Percentiles rank a stretch among this genome's conserved stretches.
phyloP scores from a whole-genome alignment of 2,329 filamentous ascomycete genomes.

The Cadophora sp. region DNA sequence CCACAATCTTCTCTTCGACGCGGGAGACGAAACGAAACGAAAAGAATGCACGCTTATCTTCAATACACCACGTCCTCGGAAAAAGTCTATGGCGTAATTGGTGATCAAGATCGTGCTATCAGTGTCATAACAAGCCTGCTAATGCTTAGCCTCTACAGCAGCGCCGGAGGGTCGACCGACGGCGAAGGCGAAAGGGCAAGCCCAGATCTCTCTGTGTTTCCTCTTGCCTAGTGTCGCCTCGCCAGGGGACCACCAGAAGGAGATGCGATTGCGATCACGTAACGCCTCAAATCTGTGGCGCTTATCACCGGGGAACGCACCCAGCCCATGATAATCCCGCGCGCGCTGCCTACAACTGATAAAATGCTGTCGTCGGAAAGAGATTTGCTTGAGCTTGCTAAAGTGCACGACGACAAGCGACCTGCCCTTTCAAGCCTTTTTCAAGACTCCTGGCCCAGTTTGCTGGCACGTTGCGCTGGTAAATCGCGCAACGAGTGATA shows the following conservation, averaged over 20 bases:
- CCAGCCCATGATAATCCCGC: conserved; percentile 33
- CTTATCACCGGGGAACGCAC: conserved; percentile 27
- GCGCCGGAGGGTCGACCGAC: conserved; percentile 9
- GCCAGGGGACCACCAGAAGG: background rate
- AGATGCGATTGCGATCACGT: conserved; percentile 31
- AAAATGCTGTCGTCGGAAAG: conserved; percentile 14
- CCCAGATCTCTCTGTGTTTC: background rate
- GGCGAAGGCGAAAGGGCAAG: background rate
- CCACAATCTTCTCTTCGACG: conserved; percentile 10
- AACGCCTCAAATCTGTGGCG: conserved; percentile 31
- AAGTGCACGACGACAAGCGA: conserved; percentile 12
- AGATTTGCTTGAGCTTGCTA: background rate
- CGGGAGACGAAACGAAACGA: background rate
- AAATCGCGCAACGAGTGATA: conserved; percentile 23
- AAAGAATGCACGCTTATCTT: conserved; percentile 19
- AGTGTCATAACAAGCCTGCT: conserved; percentile 13
- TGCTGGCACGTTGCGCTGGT: background rate
- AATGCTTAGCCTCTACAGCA: conserved; percentile 7
- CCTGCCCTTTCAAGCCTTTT: conserved; percentile 20
- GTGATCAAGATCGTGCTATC: conserved; percentile 21
- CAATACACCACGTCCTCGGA: conserved; percentile 15
- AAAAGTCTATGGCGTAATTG: conserved; percentile 3
- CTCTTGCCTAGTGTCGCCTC: too few relatives aligned
- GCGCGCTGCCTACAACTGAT: conserved; percentile 18
- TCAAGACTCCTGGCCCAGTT: background rate